phyloP scores from a whole-genome alignment of 257 asterid species.

The Rehmannia glutinosa region DNA sequence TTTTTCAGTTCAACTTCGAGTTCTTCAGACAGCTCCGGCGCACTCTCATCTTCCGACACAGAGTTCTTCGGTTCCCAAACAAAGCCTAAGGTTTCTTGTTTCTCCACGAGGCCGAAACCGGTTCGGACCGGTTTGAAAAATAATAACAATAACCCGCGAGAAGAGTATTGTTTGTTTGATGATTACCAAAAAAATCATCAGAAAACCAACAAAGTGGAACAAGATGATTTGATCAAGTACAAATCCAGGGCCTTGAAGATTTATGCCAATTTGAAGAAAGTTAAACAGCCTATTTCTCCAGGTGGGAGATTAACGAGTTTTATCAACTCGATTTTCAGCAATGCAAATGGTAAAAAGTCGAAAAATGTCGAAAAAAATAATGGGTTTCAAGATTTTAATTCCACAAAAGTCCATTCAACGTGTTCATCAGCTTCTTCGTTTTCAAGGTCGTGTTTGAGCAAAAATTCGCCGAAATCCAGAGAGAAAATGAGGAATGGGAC shows the following conservation, averaged over 20 bases:
- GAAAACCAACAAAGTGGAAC: neutral
- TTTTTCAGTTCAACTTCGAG: constrained; percentile 71
- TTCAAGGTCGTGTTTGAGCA: constrained; percentile 71
- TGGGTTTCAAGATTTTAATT: constrained; percentile 8
- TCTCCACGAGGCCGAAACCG: constrained; percentile 39
- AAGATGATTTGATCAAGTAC: constrained; percentile 32
- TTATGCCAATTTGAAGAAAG: constrained; percentile 61
- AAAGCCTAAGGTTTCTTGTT: constrained; percentile 43
- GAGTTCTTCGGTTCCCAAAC: constrained; percentile 44
- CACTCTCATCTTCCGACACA: constrained; percentile 59
- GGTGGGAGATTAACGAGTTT: constrained; percentile 62
- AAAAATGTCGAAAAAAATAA: constrained; percentile 7
- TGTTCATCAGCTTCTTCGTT: constrained; percentile 64
- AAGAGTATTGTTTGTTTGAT: neutral
- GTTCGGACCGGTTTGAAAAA: constrained; percentile 35
- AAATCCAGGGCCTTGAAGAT: constrained; percentile 57
- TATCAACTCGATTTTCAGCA: constrained; percentile 50
- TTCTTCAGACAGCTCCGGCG: constrained; percentile 81
- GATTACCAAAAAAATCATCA: neutral
- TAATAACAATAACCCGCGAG: neutral
- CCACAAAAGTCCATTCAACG: constrained; percentile 21
- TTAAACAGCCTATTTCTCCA: constrained; percentile 80
- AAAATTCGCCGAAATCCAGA: constrained; percentile 38
- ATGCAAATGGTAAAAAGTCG: constrained; percentile 36
- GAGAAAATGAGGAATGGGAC: constrained; percentile 33